phyloP scores from a whole-genome alignment of 768 basidiomycete species.

The Pilatotrama ljubarskyi region DNA sequence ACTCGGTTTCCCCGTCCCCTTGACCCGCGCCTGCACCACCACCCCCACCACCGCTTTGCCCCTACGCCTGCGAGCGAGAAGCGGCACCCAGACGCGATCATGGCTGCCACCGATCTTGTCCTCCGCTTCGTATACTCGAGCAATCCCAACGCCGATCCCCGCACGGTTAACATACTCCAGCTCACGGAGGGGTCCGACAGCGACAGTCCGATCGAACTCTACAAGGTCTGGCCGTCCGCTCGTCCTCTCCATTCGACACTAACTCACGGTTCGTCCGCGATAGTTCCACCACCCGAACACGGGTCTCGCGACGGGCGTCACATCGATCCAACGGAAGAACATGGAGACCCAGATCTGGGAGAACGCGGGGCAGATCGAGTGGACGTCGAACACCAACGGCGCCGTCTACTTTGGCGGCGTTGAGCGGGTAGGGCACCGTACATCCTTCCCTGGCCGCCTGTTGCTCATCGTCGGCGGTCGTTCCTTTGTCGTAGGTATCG shows the following conservation, averaged over 20 bases:
- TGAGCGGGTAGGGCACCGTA: constrained; percentile 38
- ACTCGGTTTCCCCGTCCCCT: neutral
- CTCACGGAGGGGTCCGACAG: constrained; percentile 30
- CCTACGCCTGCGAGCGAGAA: neutral
- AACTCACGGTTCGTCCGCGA: neutral
- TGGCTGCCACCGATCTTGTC: constrained; percentile 35
- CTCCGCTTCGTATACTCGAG: constrained; percentile 40
- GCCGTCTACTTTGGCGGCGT: constrained; percentile 47
- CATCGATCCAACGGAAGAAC: constrained; percentile 52
- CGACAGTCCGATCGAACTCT: constrained; percentile 38
- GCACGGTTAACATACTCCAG: constrained; percentile 45
- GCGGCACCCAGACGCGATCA: neutral
- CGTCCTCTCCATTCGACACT: neutral
- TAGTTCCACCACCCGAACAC: constrained; percentile 38
- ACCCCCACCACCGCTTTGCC: neutral
- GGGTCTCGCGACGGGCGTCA: constrained; percentile 41
- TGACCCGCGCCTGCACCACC: neutral
- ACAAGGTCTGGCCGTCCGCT: constrained; percentile 39
- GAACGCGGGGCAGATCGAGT: constrained; percentile 54
- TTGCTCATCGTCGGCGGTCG: neutral
- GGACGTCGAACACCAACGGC: constrained; percentile 47
- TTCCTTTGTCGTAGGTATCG: constrained; percentile 32
- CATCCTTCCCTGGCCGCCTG: neutral
- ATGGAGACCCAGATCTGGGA: constrained; percentile 45
- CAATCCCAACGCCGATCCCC: constrained; percentile 36